phyloP scores from a whole-genome alignment of 257 asterid species.

The Primulina tabacum region DNA sequence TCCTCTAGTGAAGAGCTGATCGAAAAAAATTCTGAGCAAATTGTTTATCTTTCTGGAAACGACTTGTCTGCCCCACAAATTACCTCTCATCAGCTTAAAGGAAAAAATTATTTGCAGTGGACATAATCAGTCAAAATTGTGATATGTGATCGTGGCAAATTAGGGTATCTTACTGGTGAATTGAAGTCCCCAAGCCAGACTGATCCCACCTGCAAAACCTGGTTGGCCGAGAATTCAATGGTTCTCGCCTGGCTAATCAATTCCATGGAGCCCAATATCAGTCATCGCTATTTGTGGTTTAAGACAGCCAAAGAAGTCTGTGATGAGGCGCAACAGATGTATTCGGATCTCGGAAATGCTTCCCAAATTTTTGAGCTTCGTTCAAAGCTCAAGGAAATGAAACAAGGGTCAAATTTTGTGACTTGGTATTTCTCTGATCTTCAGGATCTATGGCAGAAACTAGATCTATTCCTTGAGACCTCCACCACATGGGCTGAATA shows the following conservation, averaged over 20 bases:
- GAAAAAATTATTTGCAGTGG: not conserved
- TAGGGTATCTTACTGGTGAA: not conserved
- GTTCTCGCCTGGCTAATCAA: not conserved
- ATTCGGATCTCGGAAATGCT: not conserved
- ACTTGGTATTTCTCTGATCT: not conserved
- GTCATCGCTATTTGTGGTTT: not conserved
- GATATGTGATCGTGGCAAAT: not conserved
- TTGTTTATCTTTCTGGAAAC: too few relatives aligned
- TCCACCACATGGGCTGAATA: not conserved
- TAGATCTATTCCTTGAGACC: not conserved
- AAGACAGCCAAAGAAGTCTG: conserved; percentile 2
- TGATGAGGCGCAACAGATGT: not conserved
- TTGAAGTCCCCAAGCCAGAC: not conserved
- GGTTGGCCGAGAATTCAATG: not conserved
- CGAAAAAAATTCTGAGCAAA: too few relatives aligned
- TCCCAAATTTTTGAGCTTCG: not conserved
- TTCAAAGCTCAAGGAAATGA: not conserved
- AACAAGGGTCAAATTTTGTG: not conserved
- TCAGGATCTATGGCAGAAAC: not conserved
- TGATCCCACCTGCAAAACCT: not conserved
- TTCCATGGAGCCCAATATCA: conserved; percentile 3
- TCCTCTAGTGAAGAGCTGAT: too few relatives aligned
- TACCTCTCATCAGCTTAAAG: too few relatives aligned
- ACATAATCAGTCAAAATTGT: not conserved
- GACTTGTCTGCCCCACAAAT: too few relatives aligned